Base-by-base conservation (phyloP, 257 asterid genomes). In the Schizonepeta tenuifolia region DNA sequence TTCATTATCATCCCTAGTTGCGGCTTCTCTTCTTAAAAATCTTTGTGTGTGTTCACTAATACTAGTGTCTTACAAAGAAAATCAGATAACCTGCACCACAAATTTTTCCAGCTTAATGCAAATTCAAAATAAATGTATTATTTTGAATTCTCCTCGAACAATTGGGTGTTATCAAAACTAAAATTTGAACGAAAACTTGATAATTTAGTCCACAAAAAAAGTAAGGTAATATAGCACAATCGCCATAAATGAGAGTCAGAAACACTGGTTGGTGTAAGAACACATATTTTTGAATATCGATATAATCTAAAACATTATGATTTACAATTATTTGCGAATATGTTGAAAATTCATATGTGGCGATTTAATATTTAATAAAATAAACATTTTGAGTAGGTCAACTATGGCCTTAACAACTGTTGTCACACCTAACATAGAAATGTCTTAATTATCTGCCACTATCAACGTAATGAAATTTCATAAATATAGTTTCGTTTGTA, bases 341-440 rank as follows among this genome's bases (percentile, higher is more conserved):
- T 46, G 50, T 43, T 36, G 41, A 36, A 7, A 36, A 36, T 36
- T 1, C 10, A 38, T 10, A 14, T 18, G 18, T 46, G 18, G 17
- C 0, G 51, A 46, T 1, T 46, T 46, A 13, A 3, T 13, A 13
- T 46, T 46, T 13, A 55, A 41, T 43, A 43, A 64, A 41, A 65
- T 14, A 41, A 44, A 72, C 43, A 54, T 17, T 10, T 50, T 35
- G 21, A 44, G 47, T 24, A 60, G 70, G 53, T 49, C 54, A 71
- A 67, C 40, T 5, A 46, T 58, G 63, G 65, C 60, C 15, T 24
- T 24, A 36, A 43, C 56, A 44, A 58, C 54, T 28, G 31, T 40
- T 9, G 43, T 69, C 67, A 51, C 53, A 74, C 78, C 70, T 58
- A 75, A 75, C 69, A 33, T 33, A 33, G 18, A 67, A 28, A 40